phyloP scores from a whole-genome alignment of 2,329 filamentous ascomycete genomes.

The Chalaropsis ovoidea region DNA sequence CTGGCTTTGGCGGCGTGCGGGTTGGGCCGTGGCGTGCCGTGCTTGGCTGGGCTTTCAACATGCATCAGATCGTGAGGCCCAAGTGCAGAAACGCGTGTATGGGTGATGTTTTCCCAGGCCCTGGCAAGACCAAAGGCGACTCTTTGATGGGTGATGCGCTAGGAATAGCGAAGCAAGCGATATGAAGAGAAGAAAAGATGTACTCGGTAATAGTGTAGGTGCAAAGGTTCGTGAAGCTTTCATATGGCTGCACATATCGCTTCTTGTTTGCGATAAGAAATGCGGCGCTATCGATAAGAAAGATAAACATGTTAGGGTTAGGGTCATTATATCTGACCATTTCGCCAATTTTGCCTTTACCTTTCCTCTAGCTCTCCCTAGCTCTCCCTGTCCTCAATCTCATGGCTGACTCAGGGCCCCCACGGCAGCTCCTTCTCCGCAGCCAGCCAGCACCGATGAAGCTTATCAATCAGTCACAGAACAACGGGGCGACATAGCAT shows the following conservation, averaged over 20 bases:
- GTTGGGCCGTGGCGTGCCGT: background rate
- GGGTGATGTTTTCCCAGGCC: background rate
- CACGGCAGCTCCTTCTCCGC: background rate
- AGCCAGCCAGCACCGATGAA: background rate
- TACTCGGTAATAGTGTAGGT: background rate
- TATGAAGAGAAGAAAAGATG: background rate
- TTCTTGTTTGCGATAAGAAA: background rate
- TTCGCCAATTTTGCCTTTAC: too few species aligned
- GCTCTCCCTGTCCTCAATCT: background rate
- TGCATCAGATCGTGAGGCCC: background rate
- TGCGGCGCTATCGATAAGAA: background rate
- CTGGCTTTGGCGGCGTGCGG: background rate
- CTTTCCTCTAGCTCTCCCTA: too few species aligned
- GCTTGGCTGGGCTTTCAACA: background rate
- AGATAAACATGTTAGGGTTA: background rate
- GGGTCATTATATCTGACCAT: background rate
- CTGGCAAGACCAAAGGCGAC: too few species aligned
- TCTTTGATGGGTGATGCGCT: too few species aligned
- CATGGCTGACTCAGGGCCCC: background rate
- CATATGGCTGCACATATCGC: background rate
- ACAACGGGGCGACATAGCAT: background rate
- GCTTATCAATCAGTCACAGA: background rate
- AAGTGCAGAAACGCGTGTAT: background rate
- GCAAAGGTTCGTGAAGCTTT: background rate
- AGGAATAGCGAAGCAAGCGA: too few species aligned